phyloP scores from a whole-genome alignment of 1,284 basidiomycete genomes.

The Inonotus hispidus region DNA sequence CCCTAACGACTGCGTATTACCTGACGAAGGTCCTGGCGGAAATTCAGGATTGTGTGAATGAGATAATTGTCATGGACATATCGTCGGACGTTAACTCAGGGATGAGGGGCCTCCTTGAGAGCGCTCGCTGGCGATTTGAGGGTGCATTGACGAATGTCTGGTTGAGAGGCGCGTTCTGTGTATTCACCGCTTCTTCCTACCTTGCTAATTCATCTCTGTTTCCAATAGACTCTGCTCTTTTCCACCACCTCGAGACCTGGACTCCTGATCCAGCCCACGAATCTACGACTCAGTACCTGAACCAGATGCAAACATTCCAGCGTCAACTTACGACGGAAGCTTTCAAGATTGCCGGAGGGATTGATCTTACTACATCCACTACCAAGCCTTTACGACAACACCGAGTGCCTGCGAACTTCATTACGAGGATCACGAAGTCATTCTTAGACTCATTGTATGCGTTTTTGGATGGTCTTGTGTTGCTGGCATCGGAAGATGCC shows the following conservation, averaged over 20 bases:
- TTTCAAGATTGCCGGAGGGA: conserved; percentile 80
- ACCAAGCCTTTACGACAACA: conserved; percentile 52
- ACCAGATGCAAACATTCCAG: conserved; percentile 80
- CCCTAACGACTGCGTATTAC: conserved; percentile 80
- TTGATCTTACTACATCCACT: conserved; percentile 45
- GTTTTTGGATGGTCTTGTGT: conserved; percentile 85
- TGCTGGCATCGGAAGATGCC: conserved; percentile 70
- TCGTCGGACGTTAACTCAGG: conserved; percentile 65
- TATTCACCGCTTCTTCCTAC: conserved; percentile 7
- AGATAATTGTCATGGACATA: conserved; percentile 79
- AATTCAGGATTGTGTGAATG: conserved; percentile 81
- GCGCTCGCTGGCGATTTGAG: conserved; percentile 83
- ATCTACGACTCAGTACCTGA: conserved; percentile 48
- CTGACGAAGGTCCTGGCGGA: conserved; percentile 78
- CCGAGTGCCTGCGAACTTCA: conserved; percentile 50
- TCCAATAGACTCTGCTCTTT: conserved; percentile 72
- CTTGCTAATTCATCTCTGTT: not conserved
- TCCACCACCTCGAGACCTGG: conserved; percentile 90
- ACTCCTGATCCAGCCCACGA: conserved; percentile 38
- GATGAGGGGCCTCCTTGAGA: conserved; percentile 74
- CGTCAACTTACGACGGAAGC: conserved; percentile 74
- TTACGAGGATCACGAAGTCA: conserved; percentile 73
- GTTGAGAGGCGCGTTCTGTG: conserved; percentile 61
- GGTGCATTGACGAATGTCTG: conserved; percentile 79
- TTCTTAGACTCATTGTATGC: conserved; percentile 89